phyloP scores from a whole-genome alignment of 129 eudicot genomes.

The Apium graveolens region DNA sequence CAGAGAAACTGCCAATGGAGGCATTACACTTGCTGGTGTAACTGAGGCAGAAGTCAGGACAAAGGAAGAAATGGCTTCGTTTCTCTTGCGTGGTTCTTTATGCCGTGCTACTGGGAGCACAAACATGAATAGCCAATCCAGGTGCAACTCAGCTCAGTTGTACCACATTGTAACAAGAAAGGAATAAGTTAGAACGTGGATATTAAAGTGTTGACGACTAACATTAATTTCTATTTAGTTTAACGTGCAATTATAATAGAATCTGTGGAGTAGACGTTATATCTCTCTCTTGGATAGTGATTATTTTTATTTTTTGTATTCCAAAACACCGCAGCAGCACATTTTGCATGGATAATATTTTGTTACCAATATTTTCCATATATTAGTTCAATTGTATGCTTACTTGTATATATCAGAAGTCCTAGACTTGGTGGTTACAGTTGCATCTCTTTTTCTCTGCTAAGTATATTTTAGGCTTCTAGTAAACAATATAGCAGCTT shows the following conservation, averaged over 20 bases:
- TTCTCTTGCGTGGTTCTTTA: slow-evolving; percentile 67
- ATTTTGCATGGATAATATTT: not conserved
- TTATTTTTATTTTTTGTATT: not conserved
- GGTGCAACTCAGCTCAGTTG: slow-evolving; percentile 27
- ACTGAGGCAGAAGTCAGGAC: slow-evolving; percentile 87
- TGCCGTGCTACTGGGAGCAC: slow-evolving; percentile 97
- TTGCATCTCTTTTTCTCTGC: not conserved
- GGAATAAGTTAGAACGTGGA: not conserved
- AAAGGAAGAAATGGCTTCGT: slow-evolving; percentile 87
- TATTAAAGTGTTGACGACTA: not conserved
- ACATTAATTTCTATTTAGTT: not conserved
- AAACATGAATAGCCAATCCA: slow-evolving; percentile 93
- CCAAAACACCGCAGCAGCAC: not conserved
- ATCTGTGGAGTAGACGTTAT: not conserved
- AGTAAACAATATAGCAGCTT: not conserved
- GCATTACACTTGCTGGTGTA: slow-evolving; percentile 91
- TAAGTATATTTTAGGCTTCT: not conserved
- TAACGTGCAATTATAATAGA: not conserved
- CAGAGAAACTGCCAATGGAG: slow-evolving; percentile 83
- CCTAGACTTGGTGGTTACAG: not conserved
- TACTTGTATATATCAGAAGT: not conserved
- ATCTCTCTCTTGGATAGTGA: not conserved
- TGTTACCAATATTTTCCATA: not conserved
- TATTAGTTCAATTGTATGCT: not conserved
- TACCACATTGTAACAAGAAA: not conserved